Conservation (phyloP, 768 basidiomycete genomes). For the Serendipita sp. region DNA sequence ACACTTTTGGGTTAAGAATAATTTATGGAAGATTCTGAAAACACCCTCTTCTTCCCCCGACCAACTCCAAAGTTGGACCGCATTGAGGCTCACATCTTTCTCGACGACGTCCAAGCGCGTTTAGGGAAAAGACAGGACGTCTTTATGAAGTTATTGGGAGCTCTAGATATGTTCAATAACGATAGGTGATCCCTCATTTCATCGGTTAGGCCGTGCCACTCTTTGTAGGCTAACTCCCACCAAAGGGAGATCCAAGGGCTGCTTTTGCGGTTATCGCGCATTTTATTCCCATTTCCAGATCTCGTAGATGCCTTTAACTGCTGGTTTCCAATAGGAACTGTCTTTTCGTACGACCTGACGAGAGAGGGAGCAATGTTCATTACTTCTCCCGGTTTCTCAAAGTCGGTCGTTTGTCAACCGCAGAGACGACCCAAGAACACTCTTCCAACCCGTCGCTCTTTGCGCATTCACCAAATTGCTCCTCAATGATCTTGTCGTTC, state of each 20-base stretch:
- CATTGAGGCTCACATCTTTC: slow-evolving; percentile 1
- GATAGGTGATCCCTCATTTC: not conserved
- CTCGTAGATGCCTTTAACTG: not conserved
- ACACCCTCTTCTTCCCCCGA: not conserved
- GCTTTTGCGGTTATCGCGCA: not conserved
- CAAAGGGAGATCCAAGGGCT: not conserved
- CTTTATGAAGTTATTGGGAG: not conserved
- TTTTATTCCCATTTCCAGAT: not conserved
- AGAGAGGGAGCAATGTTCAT: not conserved
- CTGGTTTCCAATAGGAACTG: not conserved
- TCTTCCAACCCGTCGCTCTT: not conserved
- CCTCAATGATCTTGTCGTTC: not conserved
- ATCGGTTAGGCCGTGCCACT: not conserved
- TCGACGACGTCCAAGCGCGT: not conserved
- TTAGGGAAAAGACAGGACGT: not conserved
- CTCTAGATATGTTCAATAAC: not conserved
- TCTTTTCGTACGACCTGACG: not conserved
- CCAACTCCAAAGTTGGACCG: not conserved
- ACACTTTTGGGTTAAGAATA: no score
- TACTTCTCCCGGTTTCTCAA: not conserved
- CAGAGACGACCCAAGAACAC: not conserved
- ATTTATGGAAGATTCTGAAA: not conserved
- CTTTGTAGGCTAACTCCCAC: not conserved
- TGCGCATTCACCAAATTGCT: not conserved
- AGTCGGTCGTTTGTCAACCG: not conserved